Evolutionary conservation across 768 basidiomycete genomes (phyloP).

Genomic region (Mrakia frigida): DNA sequence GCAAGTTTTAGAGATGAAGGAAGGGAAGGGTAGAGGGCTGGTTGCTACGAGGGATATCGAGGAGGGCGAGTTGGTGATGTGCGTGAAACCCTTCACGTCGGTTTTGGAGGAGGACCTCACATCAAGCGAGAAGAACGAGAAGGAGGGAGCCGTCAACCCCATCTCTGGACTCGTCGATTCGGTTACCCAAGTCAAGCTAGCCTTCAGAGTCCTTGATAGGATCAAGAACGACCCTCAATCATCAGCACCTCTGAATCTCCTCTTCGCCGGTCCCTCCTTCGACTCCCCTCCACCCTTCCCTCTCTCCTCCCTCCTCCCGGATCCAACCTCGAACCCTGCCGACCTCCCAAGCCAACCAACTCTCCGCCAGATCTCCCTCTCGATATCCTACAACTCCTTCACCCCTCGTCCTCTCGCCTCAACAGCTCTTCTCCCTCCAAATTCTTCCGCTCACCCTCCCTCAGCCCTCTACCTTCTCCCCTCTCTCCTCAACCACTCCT

Average conservation of each 20-base stretch:
- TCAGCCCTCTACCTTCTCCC: constrained; percentile 9
- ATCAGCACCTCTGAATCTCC: not conserved
- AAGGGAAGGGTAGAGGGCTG: not conserved
- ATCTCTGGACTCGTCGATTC: not conserved
- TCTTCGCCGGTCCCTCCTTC: not conserved
- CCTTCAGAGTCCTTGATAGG: not conserved
- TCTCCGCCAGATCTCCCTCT: not conserved
- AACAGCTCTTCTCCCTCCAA: not conserved
- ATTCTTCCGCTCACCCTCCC: not conserved
- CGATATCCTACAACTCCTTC: constrained; percentile 6
- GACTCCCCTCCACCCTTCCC: not conserved
- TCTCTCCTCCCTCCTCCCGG: not conserved
- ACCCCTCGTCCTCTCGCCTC: not conserved
- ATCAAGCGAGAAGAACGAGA: not conserved
- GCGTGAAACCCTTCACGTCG: constrained; percentile 2
- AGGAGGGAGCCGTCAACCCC: not conserved
- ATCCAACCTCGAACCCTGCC: too few species aligned
- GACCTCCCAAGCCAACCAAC: too few species aligned
- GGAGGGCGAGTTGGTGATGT: constrained; percentile 2
- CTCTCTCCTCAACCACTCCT: constrained; percentile 12
- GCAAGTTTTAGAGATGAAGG: not conserved
- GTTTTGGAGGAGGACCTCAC: not conserved
- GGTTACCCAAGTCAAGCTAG: not conserved
- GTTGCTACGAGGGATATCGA: not conserved
- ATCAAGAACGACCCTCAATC: not conserved